A percentile compares a stretch with the other conserved stretches of the same genome.
phyloP scores from a whole-genome alignment of 148 eudicot genomes.

The Vaccinium macrocarpon region DNA sequence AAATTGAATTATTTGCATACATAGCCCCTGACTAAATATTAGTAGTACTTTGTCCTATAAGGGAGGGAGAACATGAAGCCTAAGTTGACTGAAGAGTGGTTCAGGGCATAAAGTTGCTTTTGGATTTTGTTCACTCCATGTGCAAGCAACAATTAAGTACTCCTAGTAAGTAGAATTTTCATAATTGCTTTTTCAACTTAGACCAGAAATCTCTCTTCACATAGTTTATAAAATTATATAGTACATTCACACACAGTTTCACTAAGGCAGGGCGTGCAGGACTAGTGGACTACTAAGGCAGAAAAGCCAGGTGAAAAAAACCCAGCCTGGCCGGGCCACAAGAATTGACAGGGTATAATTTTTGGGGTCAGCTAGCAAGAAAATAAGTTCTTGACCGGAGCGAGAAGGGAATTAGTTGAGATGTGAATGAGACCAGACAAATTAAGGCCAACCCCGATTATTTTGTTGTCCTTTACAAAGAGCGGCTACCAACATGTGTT shows the following conservation, averaged over 20 bases:
- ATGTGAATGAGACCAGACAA: no score
- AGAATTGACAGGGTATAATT: no score
- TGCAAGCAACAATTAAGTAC: not conserved
- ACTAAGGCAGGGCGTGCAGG: not conserved
- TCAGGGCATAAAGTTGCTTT: constrained; percentile 11
- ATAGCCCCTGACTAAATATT: not conserved
- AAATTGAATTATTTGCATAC: not conserved
- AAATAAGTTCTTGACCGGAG: no score
- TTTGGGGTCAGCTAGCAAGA: no score
- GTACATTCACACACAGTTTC: not conserved
- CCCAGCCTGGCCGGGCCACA: not conserved
- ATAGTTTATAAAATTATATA: not conserved
- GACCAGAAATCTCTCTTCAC: not conserved
- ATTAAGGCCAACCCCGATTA: no score
- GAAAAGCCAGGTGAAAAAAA: not conserved
- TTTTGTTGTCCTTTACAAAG: no score
- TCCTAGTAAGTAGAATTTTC: not conserved
- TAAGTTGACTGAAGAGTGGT: constrained; percentile 14
- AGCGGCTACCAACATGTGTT: no score
- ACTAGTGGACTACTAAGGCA: not conserved
- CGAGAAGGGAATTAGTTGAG: no score
- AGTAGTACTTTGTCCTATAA: not conserved
- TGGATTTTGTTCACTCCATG: constrained; percentile 16
- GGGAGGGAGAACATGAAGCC: constrained; percentile 10
- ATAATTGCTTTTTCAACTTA: constrained; percentile 3